A percentile compares a stretch with the other conserved stretches of the same genome.
These are phyloP conservation scores for Serendipita indica DNA, from an alignment of 768 basidiomycete species.

Conservation along the genomic window DNA sequence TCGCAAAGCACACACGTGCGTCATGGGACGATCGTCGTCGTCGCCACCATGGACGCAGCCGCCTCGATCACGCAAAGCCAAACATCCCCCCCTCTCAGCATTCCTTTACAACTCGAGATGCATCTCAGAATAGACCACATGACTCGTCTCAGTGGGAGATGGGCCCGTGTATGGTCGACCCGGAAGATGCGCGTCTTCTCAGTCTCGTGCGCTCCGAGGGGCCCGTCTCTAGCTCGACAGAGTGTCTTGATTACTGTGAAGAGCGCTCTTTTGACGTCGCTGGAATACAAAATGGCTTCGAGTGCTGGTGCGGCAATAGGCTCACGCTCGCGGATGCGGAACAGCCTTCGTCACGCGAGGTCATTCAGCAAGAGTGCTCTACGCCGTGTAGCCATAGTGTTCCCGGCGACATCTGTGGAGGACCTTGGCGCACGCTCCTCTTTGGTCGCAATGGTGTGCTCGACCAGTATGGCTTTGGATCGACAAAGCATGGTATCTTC, in stretches of 20 bases:
- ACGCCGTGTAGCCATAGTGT: not conserved
- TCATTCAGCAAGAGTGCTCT: not conserved
- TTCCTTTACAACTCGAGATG: not conserved
- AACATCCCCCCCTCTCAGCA: not conserved
- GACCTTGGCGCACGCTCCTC: not conserved
- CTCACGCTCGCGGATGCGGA: not conserved
- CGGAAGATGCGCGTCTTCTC: not conserved
- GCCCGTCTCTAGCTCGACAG: not conserved
- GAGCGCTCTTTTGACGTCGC: not conserved
- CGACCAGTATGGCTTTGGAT: not conserved
- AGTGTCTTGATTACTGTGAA: not conserved
- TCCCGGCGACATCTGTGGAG: not conserved
- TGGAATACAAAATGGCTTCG: not conserved
- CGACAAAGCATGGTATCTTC: not conserved
- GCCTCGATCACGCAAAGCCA: not conserved
- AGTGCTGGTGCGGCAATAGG: not conserved
- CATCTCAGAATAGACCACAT: not conserved
- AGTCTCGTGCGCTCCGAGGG: not conserved
- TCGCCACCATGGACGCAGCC: not conserved
- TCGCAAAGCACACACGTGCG: not conserved
- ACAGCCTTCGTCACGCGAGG: not conserved
- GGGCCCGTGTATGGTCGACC: not conserved
- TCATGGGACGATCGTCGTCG: not conserved
- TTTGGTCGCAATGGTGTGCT: not conserved
- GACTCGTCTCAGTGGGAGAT: not conserved